Evolutionary conservation across 768 basidiomycete species (phyloP).

Genomic region (Termitomyces sp.): DNA sequence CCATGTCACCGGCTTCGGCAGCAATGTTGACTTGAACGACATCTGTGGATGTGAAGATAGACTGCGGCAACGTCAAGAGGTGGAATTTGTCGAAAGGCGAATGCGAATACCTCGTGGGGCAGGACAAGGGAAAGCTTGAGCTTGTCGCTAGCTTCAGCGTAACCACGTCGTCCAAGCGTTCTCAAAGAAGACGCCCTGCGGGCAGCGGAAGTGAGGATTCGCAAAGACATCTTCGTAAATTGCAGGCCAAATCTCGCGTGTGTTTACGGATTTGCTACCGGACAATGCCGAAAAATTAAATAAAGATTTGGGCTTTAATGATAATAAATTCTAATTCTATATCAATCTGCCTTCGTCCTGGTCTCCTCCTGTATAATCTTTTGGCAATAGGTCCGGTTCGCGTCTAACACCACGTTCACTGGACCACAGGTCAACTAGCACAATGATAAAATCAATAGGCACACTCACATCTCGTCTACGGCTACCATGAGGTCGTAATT

Average conservation of each 20-base stretch:
- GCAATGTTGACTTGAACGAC: slow-evolving; percentile 95
- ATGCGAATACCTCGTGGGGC: slow-evolving; percentile 77
- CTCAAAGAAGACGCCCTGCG: slow-evolving; percentile 50
- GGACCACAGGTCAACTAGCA: slow-evolving; percentile 1
- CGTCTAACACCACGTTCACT: slow-evolving; percentile 66
- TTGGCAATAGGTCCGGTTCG: slow-evolving; percentile 60
- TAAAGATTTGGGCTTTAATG: neutral
- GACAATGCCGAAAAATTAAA: slow-evolving; percentile 14
- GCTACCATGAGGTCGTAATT: slow-evolving; percentile 91
- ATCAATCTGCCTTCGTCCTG: slow-evolving; percentile 38
- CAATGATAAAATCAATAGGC: slow-evolving; percentile 10
- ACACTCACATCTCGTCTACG: slow-evolving; percentile 82
- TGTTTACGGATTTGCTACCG: slow-evolving; percentile 32
- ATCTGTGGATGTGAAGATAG: slow-evolving; percentile 86
- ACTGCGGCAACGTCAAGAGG: slow-evolving; percentile 35
- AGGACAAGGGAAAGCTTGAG: slow-evolving; percentile 90
- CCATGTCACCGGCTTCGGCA: slow-evolving; percentile 96
- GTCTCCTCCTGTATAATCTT: slow-evolving; percentile 44
- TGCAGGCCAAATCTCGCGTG: slow-evolving; percentile 23
- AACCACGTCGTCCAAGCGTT: slow-evolving; percentile 65
- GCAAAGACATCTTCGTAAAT: slow-evolving; percentile 58
- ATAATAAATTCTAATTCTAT: slow-evolving; percentile 11
- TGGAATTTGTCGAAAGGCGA: neutral
- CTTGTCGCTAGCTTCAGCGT: slow-evolving; percentile 89
- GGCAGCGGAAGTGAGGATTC: slow-evolving; percentile 59